Base-by-base conservation (phyloP, 139 green algal genomes). In the Nannochloris sp. region DNA sequence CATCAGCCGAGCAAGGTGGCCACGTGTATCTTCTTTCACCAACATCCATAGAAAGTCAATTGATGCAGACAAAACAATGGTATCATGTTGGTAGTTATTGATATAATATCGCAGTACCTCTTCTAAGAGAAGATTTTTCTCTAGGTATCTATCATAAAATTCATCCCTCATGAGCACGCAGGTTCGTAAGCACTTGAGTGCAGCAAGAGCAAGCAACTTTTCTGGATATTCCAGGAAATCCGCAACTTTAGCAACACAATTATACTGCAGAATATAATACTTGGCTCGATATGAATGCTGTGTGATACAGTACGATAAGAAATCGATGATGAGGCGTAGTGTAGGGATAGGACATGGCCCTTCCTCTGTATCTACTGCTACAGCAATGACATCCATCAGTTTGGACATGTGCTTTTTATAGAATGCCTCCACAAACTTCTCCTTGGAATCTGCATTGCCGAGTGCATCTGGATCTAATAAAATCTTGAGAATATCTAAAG, bases 261-360 rank as follows among this genome's bases (percentile, higher is more conserved):
- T 81, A 57, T 81, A 83, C 6, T 79, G 66, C 31, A 95, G 71
- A 14, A 91, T 75, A 71, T 87, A 95, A 68, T 96, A 96, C 74
- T 96, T 96, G 37, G 92, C 92, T 19, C 75, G 76, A 71, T 79
- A 94, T 12, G 63, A 68, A 70, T 97, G 88, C 50, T 90, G 80
- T 46, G 79, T 67, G n/a, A 97, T 85, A 68, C 87, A 96, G 76
- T 95, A 99, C 72, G 83, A 91, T 21, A 98, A 73, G 34, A 99
- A 76, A 48, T 99, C 93, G 34, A 95, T 66, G 16, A 97, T 82
- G 18, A 91, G 75, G 1, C 64, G 79, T 51, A 96, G 67, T 18
- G 80, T 86, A 44, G 61, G 6, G 15, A n/a, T 18, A 54, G 15
- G 15, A 18, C 5, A 18, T 27, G 61, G 19, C 19, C 25, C 57